phyloP scores from a whole-genome alignment of 2,329 filamentous ascomycete genomes.

The Calonectria henricotiae region DNA sequence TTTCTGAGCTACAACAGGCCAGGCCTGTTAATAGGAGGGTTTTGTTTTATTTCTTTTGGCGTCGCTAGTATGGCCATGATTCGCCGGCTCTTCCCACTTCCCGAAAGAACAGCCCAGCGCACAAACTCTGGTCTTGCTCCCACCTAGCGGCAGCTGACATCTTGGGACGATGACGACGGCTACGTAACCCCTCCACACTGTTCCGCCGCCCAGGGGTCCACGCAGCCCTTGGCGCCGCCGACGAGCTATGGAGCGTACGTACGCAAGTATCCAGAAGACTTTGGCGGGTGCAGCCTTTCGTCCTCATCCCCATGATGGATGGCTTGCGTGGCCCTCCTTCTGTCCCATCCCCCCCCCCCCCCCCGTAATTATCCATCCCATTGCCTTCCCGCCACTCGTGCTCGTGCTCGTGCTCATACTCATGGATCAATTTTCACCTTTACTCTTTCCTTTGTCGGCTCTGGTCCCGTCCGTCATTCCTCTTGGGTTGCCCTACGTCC shows the following conservation, averaged over 20 bases:
- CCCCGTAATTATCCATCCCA: conserved; percentile 20
- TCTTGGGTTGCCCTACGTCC: conserved; percentile 29
- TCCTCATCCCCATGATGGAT: conserved; percentile 30
- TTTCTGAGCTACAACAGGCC: conserved; percentile 5
- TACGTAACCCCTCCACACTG: conserved; percentile 34
- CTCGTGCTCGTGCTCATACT: conserved; percentile 16
- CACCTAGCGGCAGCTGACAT: conserved; percentile 6
- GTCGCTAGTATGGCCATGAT: conserved; percentile 10
- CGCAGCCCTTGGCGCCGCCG: conserved; percentile 21
- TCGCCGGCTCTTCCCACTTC: conserved; percentile 27
- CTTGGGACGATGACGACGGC: conserved; percentile 19
- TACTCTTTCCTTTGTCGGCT: conserved; percentile 25
- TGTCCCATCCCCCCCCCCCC: conserved; percentile 31
- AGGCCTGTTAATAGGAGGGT: conserved; percentile 11
- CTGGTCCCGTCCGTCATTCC: conserved; percentile 27
- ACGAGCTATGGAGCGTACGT: conserved; percentile 28
- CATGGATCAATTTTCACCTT: conserved; percentile 17
- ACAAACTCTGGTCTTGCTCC: conserved; percentile 18
- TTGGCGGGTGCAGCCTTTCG: conserved; percentile 31
- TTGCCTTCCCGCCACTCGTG: conserved; percentile 27
- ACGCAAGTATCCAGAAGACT: conserved; percentile 27
- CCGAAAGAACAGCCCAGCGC: conserved; percentile 21
- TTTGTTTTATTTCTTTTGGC: conserved; percentile 19
- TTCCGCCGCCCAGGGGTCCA: conserved; percentile 19
- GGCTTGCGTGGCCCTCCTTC: conserved; percentile 39